Conservation (phyloP, 192 early-diverging fungal genomes). For the Gaertneriomyces semiglobifer region DNA sequence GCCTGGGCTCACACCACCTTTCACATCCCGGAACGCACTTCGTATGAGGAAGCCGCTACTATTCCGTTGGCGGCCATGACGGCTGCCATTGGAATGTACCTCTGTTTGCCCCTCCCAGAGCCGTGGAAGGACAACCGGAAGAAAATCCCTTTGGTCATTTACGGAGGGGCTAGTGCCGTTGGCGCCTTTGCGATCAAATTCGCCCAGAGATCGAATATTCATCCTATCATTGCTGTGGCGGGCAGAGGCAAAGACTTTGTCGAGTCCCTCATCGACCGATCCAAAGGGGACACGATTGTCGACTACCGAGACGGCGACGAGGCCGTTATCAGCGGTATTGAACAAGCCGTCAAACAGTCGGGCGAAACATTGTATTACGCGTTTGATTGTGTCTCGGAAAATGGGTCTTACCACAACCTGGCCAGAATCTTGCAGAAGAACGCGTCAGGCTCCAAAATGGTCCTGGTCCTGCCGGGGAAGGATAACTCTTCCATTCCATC, state of each 20-base stretch:
- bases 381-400: background rate
- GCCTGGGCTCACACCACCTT: too few species aligned
- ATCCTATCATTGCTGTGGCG: slow-evolving; percentile 11
- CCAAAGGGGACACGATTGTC: slow-evolving; percentile 1
- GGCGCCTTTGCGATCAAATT: slow-evolving; percentile 5
- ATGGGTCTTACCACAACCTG: background rate
- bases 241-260: background rate
- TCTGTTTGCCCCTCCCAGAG: background rate
- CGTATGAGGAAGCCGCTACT: background rate
- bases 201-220: background rate
- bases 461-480: too few species aligned
- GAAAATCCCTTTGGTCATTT: background rate
- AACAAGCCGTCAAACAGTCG: background rate
- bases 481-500: too few species aligned
- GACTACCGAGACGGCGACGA: slow-evolving; percentile 6
- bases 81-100: background rate
- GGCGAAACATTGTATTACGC: background rate
- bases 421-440: too few species aligned
- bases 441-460: too few species aligned
- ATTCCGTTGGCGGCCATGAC: slow-evolving; percentile 5
- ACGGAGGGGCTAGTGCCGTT: background rate
- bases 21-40: too few species aligned
- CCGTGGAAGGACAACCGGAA: background rate
- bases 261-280: background rate
- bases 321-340: background rate